phyloP scores from a whole-genome alignment of 192 early-diverging fungal species.

The Geosiphon pyriformis region DNA sequence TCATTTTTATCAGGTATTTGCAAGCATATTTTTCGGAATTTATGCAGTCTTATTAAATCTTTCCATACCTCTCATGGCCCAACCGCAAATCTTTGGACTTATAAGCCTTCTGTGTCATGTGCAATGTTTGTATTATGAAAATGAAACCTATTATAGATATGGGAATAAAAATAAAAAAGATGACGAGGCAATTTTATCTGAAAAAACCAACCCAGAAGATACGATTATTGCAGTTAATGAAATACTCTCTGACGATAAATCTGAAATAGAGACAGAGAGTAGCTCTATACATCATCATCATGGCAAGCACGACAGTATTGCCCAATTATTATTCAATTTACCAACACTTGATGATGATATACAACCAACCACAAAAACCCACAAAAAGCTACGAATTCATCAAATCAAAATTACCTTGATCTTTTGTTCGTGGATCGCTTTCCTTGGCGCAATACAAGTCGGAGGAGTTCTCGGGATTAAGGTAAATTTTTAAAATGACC shows the following conservation, averaged over 20 bases:
- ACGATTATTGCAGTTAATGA: too few species aligned
- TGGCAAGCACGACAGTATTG: too few species aligned
- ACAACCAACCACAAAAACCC: too few species aligned
- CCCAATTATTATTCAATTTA: too few species aligned
- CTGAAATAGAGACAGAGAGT: too few species aligned
- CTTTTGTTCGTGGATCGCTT: not conserved
- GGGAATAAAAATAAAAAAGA: not conserved
- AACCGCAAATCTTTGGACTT: slow-evolving; percentile 33
- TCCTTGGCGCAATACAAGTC: not conserved
- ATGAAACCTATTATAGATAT: not conserved
- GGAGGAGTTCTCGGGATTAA: not conserved
- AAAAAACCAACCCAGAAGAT: too few species aligned
- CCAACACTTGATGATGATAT: too few species aligned
- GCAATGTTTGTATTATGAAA: slow-evolving; percentile 29
- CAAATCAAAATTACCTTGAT: too few species aligned
- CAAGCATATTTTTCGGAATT: slow-evolving; percentile 24
- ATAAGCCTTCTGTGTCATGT: slow-evolving; percentile 23
- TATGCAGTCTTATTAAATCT: slow-evolving; percentile 31
- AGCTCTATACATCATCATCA: too few species aligned
- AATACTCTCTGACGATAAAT: too few species aligned
- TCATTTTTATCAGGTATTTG: not conserved
- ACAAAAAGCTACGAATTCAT: too few species aligned
- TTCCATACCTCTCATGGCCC: slow-evolving; percentile 32
- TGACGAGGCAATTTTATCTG: too few species aligned
- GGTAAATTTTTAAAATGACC: not conserved